phyloP scores from a whole-genome alignment of 2,329 filamentous ascomycete species.

The Xylariomycetidae sp. region DNA sequence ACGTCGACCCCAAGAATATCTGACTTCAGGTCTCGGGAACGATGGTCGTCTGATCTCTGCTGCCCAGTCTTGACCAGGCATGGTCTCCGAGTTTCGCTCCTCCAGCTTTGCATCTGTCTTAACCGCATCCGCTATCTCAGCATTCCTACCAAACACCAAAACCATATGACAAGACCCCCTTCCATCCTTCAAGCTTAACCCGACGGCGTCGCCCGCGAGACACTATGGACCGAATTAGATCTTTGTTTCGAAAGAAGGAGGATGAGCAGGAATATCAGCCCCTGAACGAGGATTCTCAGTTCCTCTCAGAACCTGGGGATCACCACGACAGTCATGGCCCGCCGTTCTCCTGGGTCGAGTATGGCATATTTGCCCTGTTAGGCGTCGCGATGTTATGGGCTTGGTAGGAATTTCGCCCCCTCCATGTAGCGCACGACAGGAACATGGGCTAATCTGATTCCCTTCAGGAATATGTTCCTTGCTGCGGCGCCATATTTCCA shows the following conservation, averaged over 20 bases:
- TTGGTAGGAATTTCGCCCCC: constrained; percentile 57
- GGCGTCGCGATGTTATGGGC: constrained; percentile 97
- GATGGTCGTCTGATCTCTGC: no score
- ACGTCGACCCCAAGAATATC: no score
- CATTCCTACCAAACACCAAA: not conserved
- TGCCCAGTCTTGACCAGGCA: no score
- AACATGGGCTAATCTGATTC: constrained; percentile 5
- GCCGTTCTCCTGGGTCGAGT: constrained; percentile 81
- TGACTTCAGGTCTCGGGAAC: no score
- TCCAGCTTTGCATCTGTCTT: no score
- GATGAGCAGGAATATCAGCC: constrained; percentile 30
- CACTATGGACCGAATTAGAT: constrained; percentile 35
- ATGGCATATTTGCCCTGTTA: constrained; percentile 76
- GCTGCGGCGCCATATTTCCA: constrained; percentile 93
- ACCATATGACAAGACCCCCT: no score
- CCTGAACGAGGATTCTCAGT: constrained; percentile 23
- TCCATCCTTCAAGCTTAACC: no score
- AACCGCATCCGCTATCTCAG: no score
- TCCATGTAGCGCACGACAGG: constrained; percentile 9
- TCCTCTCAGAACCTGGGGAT: constrained; percentile 12
- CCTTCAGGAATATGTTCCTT: constrained; percentile 89
- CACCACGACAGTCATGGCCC: constrained; percentile 32
- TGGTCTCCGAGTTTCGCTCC: no score
- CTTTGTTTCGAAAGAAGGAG: constrained; percentile 29
- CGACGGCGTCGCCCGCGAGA: no score